These are phyloP conservation scores for Kalmusia sp. DNA, from an alignment of 2,329 filamentous ascomycete species.

Conservation along the genomic window DNA sequence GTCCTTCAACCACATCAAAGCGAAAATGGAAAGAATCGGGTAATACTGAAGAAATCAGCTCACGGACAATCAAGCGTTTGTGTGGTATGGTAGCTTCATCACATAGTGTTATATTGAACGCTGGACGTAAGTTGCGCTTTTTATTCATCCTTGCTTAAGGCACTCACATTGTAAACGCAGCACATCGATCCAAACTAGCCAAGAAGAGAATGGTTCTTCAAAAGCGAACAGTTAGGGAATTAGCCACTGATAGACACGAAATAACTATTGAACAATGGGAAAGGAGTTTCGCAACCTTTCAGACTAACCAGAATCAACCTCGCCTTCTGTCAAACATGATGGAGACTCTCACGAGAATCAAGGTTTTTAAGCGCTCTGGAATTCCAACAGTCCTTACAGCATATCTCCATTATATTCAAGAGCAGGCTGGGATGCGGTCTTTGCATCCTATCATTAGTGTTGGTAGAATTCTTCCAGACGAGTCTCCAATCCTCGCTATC, in stretches of 20 bases:
- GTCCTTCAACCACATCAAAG: not conserved
- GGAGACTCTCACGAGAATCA: no score
- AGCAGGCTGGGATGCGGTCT: not conserved
- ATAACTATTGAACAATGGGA: no score
- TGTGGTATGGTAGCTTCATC: not conserved
- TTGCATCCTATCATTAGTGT: constrained; percentile 11
- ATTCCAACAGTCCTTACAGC: not conserved
- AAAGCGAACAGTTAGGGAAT: no score
- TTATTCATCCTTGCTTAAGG: not conserved
- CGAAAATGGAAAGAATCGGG: not conserved
- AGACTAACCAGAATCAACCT: no score
- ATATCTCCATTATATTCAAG: not conserved
- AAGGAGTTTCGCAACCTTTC: no score
- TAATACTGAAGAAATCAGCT: not conserved
- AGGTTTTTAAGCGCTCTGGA: no score
- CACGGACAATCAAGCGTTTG: not conserved
- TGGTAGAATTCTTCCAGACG: constrained; percentile 9
- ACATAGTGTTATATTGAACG: not conserved
- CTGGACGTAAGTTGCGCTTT: not conserved
- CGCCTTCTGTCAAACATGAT: no score
- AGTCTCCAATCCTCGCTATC: constrained; percentile 8
- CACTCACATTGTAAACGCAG: not conserved
- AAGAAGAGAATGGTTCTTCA: no score
- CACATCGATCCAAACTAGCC: not conserved
- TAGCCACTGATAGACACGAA: no score